Conservation (phyloP, 495 filamentous ascomycete genomes). For the Xylaria palmicola region DNA sequence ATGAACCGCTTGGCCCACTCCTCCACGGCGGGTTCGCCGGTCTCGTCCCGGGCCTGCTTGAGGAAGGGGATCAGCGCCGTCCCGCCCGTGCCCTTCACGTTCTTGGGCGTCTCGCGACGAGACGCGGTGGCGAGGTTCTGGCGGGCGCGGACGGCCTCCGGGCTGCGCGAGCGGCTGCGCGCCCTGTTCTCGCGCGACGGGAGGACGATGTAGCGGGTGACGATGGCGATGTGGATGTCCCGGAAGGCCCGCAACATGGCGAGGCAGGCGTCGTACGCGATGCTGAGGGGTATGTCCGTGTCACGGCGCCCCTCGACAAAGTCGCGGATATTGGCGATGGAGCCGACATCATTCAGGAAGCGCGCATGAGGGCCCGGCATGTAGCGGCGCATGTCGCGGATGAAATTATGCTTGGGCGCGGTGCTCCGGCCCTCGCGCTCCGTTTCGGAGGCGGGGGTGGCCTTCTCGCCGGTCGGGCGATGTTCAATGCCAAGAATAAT, state of each 20-base stretch:
- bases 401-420: conserved; percentile 78
- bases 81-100: conserved; percentile 85
- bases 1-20: conserved; percentile 76
- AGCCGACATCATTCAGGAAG: conserved; percentile 77
- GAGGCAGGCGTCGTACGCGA: conserved; percentile 88
- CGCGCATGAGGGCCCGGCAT: conserved; percentile 93
- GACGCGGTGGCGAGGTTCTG: conserved; percentile 67
- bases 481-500: conserved; percentile 89
- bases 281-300: conserved; percentile 61
- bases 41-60: conserved; percentile 94
- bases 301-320: conserved; percentile 67
- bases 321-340: conserved; percentile 82
- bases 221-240: conserved; percentile 94
- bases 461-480: conserved; percentile 78
- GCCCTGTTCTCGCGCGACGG: conserved; percentile 53
- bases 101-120: conserved; percentile 51
- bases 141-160: conserved; percentile 40
- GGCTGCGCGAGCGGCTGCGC: conserved; percentile 46
- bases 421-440: conserved; percentile 53
- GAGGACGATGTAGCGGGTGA: conserved; percentile 92
- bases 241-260: conserved; percentile 86
- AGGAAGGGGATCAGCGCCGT: conserved; percentile 91
- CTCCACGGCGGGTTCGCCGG: conserved; percentile 85
- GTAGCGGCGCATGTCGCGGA: conserved; percentile 92
- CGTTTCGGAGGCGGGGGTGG: conserved; percentile 41